These are phyloP conservation scores for Simplicillium sp. DNA, from an alignment of 2,329 filamentous ascomycete genomes.

Conservation along the genomic window DNA sequence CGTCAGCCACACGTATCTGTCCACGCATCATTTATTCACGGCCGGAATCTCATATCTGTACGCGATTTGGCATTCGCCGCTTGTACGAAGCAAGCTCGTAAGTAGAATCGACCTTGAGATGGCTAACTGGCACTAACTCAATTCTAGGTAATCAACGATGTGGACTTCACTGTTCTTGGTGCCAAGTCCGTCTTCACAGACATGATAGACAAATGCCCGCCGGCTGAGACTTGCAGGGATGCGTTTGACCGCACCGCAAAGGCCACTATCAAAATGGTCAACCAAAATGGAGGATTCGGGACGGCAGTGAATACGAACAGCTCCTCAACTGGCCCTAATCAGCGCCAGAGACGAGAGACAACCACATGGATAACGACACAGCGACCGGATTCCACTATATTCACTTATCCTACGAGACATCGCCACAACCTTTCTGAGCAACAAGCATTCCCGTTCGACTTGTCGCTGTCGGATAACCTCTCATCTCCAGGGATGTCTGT, in stretches of 20 bases:
- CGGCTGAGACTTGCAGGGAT: conserved; percentile 87
- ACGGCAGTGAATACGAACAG: conserved; percentile 4
- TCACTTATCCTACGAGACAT: conserved; percentile 12
- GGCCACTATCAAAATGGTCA: conserved; percentile 90
- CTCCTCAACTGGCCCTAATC: conserved; percentile 15
- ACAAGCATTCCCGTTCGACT: conserved; percentile 21
- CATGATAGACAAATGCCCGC: conserved; percentile 88
- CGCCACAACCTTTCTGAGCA: conserved; percentile 19
- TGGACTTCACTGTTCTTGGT: conserved; percentile 92
- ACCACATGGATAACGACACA: conserved; percentile 18
- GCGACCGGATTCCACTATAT: conserved; percentile 13
- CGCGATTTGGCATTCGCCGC: conserved; percentile 91
- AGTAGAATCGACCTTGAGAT: conserved; percentile 19
- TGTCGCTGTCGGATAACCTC: conserved; percentile 26
- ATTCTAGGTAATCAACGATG: conserved; percentile 72
- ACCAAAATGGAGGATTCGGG: conserved; percentile 77
- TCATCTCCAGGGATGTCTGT: conserved; percentile 30
- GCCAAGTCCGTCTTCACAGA: conserved; percentile 89
- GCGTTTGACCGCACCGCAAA: conserved; percentile 93
- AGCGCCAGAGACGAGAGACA: conserved; percentile 16
- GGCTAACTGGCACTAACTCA: conserved; percentile 3
- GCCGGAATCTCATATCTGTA: conserved; percentile 94
- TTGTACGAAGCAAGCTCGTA: conserved; percentile 78
- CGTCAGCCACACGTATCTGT: conserved; percentile 92
- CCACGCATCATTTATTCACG: conserved; percentile 96